Evolutionary conservation across 768 basidiomycete species (phyloP).

Genomic region (Leucosporidium creatinivorum): DNA sequence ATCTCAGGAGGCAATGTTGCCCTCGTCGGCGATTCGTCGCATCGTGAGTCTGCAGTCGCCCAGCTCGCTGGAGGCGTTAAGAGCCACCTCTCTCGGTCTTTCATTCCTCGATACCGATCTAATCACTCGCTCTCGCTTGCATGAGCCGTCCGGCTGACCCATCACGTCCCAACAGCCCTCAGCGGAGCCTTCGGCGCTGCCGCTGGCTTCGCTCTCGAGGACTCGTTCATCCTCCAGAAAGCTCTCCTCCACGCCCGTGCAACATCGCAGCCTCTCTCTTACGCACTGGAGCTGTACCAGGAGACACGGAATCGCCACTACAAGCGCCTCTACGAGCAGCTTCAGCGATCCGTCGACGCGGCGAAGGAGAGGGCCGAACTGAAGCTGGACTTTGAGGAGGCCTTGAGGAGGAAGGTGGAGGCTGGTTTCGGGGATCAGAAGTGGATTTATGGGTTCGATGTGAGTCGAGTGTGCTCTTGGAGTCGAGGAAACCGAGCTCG

Average conservation of each 20-base stretch:
- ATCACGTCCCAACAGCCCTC: not conserved
- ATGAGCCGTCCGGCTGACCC: too few species aligned
- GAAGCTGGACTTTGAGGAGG: not conserved
- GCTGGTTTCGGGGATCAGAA: not conserved
- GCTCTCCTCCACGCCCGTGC: not conserved
- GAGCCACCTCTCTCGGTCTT: too few species aligned
- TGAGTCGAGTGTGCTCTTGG: not conserved
- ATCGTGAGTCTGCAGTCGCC: slow-evolving; percentile 4
- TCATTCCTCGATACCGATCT: too few species aligned
- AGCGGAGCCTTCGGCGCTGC: not conserved
- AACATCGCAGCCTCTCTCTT: not conserved
- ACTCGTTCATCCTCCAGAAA: not conserved
- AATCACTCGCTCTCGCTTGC: too few species aligned
- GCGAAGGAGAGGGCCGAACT: not conserved
- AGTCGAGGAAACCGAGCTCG: too few species aligned
- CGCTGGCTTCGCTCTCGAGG: slow-evolving; percentile 8
- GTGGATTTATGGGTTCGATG: not conserved
- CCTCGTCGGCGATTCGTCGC: slow-evolving; percentile 2
- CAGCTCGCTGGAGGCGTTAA: too few species aligned
- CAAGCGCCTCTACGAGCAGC: not conserved
- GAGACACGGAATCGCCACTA: not conserved
- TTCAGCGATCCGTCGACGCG: not conserved
- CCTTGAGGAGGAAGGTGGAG: not conserved
- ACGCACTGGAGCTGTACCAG: not conserved
- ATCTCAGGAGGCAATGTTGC: not conserved